phyloP scores from a whole-genome alignment of 148 eudicot genomes.

The Pharnaceum exiguum region DNA sequence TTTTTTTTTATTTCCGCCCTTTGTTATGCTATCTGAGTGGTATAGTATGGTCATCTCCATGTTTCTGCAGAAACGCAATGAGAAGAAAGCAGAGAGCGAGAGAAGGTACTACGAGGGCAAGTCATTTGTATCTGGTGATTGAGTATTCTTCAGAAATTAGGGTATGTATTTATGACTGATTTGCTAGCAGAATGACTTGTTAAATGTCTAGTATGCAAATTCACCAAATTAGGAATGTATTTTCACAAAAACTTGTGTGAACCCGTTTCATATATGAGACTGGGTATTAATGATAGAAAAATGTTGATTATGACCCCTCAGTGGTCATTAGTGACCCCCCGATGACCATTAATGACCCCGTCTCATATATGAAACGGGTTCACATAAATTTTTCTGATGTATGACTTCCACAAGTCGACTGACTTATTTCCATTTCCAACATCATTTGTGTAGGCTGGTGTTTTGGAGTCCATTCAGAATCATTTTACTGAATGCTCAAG shows the following conservation, averaged over 20 bases:
- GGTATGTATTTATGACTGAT: neutral
- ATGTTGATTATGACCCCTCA: too few relatives aligned
- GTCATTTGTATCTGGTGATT: conserved; percentile 63
- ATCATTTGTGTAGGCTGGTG: conserved; percentile 13
- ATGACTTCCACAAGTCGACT: neutral
- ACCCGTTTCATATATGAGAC: too few relatives aligned
- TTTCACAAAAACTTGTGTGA: too few relatives aligned
- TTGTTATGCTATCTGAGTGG: too few relatives aligned
- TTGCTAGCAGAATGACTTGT: neutral
- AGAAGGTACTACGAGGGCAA: conserved; percentile 76
- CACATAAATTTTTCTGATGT: too few relatives aligned
- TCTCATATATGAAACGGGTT: too few relatives aligned
- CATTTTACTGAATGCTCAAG: conserved; percentile 5
- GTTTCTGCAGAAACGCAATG: conserved; percentile 82
- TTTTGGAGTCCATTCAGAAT: conserved; percentile 10
- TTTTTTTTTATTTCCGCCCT: too few relatives aligned
- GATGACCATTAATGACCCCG: too few relatives aligned
- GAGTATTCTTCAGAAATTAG: conserved; percentile 7
- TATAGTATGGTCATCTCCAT: neutral
- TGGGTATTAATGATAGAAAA: too few relatives aligned
- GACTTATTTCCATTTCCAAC: neutral
- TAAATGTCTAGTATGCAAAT: too few relatives aligned
- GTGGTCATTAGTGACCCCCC: too few relatives aligned
- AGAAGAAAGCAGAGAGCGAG: conserved; percentile 83
- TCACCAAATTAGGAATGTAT: too few relatives aligned